Base-by-base conservation (phyloP, 805 yeast genomes). In the Wickerhamomyces silvicola region DNA sequence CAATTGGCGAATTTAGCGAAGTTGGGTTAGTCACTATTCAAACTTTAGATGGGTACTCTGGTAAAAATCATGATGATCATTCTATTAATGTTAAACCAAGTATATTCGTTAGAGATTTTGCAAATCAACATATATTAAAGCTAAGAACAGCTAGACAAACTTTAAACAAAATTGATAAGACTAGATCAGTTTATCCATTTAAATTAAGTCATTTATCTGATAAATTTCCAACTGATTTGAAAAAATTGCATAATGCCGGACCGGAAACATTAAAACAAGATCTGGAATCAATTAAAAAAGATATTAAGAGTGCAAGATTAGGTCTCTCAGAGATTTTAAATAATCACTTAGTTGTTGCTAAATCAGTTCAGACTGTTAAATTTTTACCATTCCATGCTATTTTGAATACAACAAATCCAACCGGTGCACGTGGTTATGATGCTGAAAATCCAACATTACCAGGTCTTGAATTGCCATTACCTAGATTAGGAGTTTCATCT, bases 131-230 rank as follows among this genome's bases (percentile, higher is more conserved):
- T 55, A 79, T 74, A 37, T 70, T 90, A 52, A 86, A 80, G 52
- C 65, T 90, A 47, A 78, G 72, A 53, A 68, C 84, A 16, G 70
- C 95, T 8, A 75, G 95, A 57, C 71, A 69, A 39, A 66, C 87
- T 35, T 66, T 88, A 43, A 66, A 75, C 21, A 72, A 72, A 38
- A 73, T 85, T 43, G 95, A 87, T 59, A 75, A 72, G 45, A 64
- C 72, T 29, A 68, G 74, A 45, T 83, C 95, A 18, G 97, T 92
- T 21, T 90, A 75, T 59, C 97, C 98, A 36, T 85, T 90, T 68
- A 90, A 86, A 60, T 68, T 88, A 45, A 68, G 86, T 23, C 81
- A 84, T 59, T 62, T 84, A 28, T 70, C 85, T 11, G 64, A 67
- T 16, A 48, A 58, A 24, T 80, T 79, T 70, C 88, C 88, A 34